Evolutionary conservation across 495 filamentous ascomycete species (phyloP), one percentile per base, ranked within the genome.

Genomic region (Aspergillus sclerotiicarbonarius): DNA sequence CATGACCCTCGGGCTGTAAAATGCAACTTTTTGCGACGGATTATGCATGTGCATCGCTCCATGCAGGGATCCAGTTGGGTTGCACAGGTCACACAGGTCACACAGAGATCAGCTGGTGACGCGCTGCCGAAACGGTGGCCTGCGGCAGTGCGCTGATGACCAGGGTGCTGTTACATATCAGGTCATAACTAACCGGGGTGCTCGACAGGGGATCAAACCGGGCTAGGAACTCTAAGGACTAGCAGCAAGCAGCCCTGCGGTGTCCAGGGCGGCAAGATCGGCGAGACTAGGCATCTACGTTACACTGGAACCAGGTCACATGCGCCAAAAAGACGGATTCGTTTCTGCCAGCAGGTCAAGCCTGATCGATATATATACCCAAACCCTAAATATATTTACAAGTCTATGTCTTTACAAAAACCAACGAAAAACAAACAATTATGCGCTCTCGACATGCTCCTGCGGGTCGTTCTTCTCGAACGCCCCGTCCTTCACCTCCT

Each of bases 401-500:
- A n/a, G 37, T 41, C 37, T 41, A 41, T 10, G 33, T 35, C 33
- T 35, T 35, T 15, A 41, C 9, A n/a, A 37, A 37, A 41, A 13
- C 12, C 37, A 20, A 47, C 16, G 13, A 32, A 50, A 29, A 32
- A 50, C 15, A 6, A 25, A n/a, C 10, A 21, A n/a, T 50, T 25
- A 50, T 29, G 25, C 31, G 47, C 31, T 50, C 47, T 50, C 47
- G 21, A 25, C 8, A 13, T 50, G 25, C 37, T 59, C 58, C 39
- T 53, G 45, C 6, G 44, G 37, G 0, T 55, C 62, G 19, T 33
- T 37, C 54, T 64, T 60, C 29, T 57, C 56, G 46, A 63, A 64
- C 6, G 46, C 41, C 0, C 62, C 57, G 19, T 72, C 69, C 60
- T 72, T 66, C 13, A 76, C 62, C 19, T 72, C 69, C 44, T 62